phyloP scores from a whole-genome alignment of 306 rosid genomes.

The Prunus mira region DNA sequence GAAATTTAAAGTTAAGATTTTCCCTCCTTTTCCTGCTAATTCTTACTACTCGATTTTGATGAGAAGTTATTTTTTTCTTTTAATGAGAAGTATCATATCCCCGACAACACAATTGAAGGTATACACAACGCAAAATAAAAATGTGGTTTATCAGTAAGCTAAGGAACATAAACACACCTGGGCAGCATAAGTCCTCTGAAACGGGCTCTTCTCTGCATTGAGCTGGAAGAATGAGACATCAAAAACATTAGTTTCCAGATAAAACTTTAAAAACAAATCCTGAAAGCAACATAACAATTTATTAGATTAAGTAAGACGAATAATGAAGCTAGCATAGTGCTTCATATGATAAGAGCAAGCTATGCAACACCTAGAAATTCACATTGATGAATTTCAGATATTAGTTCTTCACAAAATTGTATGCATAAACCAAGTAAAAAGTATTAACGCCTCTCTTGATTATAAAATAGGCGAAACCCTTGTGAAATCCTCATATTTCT shows the following conservation, averaged over 20 bases:
- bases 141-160: conserved; percentile 1
- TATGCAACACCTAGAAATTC: background rate
- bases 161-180: conserved; percentile 59
- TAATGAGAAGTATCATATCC: background rate
- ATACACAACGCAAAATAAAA: background rate
- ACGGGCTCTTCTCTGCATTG: conserved; percentile 93
- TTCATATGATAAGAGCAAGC: background rate
- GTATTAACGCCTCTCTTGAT: background rate
- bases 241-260: conserved; percentile 18
- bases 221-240: conserved; percentile 55
- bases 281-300: conserved; percentile 9
- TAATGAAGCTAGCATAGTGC: conserved; percentile 4
- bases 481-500: background rate
- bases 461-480: background rate
- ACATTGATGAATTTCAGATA: background rate
- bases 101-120: background rate
- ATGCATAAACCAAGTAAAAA: background rate
- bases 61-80: background rate
- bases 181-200: conserved; percentile 93
- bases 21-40: background rate
- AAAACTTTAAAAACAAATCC: conserved; percentile 6
- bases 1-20: background rate
- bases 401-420: background rate
- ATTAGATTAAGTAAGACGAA: conserved; percentile 9
- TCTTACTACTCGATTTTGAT: background rate